Conservation (phyloP, 208 protist genomes). For the Trypanosoma grayi region DNA sequence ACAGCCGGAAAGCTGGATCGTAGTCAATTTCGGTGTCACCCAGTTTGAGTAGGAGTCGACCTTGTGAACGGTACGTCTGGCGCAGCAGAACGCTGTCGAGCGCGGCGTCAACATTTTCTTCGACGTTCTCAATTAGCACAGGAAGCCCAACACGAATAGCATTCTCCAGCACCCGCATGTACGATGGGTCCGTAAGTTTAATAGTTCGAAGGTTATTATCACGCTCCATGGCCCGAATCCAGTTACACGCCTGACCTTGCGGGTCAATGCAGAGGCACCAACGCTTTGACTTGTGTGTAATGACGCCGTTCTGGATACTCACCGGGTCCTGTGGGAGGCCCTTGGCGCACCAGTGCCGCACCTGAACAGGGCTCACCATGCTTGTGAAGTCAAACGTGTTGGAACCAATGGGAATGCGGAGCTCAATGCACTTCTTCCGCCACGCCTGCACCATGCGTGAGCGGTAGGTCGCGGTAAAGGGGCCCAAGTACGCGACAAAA, state of each 20-base stretch:
- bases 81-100: slow-evolving; percentile 95
- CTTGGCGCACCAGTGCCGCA: slow-evolving; percentile 93
- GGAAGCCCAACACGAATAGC: slow-evolving; percentile 94
- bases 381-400: slow-evolving; percentile 76
- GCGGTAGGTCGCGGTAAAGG: slow-evolving; percentile 88
- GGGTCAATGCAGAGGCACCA: slow-evolving; percentile 95
- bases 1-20: slow-evolving; percentile 93
- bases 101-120: slow-evolving; percentile 95
- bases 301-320: slow-evolving; percentile 92
- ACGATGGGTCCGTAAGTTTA: slow-evolving; percentile 91
- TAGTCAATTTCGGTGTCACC: slow-evolving; percentile 96
- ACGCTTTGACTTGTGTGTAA: slow-evolving; percentile 84
- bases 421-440: slow-evolving; percentile 57
- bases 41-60: slow-evolving; percentile 89
- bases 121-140: slow-evolving; percentile 96
- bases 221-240: slow-evolving; percentile 94
- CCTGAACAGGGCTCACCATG: slow-evolving; percentile 90
- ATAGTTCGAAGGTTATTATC: slow-evolving; percentile 91
- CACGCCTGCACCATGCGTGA: slow-evolving; percentile 70
- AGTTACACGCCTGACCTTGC: slow-evolving; percentile 95
- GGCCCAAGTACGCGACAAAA: slow-evolving; percentile 91
- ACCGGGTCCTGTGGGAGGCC: slow-evolving; percentile 94
- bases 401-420: slow-evolving; percentile 67
- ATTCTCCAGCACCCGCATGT: slow-evolving; percentile 93
- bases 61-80: slow-evolving; percentile 92